phyloP scores from a whole-genome alignment of 805 yeast species.

The Yamadazyma endophytica region DNA sequence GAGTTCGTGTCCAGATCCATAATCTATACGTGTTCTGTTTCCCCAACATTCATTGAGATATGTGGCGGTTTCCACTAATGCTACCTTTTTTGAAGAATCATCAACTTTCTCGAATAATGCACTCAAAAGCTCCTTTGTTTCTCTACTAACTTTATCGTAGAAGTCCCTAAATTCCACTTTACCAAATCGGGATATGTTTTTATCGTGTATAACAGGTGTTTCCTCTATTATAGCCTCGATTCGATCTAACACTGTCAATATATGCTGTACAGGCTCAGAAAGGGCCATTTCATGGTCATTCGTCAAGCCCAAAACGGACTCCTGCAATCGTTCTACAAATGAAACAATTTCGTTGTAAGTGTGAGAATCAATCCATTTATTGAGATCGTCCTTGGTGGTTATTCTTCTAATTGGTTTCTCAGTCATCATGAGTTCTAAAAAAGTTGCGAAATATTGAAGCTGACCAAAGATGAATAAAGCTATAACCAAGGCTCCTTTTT shows the following conservation, averaged over 20 bases:
- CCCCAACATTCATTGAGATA: constrained; percentile 83
- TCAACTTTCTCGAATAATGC: constrained; percentile 15
- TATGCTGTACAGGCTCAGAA: constrained; percentile 24
- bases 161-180: constrained; percentile 84
- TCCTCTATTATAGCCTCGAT: constrained; percentile 42
- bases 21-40: constrained; percentile 79
- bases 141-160: constrained; percentile 55
- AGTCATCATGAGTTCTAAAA: background rate
- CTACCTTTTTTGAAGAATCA: constrained; percentile 6
- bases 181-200: constrained; percentile 75
- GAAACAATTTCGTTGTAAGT: constrained; percentile 47
- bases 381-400: constrained; percentile 55
- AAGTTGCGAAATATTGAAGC: constrained; percentile 9
- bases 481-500: constrained; percentile 1
- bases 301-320: constrained; percentile 61
- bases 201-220: constrained; percentile 68
- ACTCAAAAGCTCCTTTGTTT: constrained; percentile 9
- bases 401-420: constrained; percentile 33
- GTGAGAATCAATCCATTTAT: constrained; percentile 50
- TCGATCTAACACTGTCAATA: constrained; percentile 38
- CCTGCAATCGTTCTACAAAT: constrained; percentile 57
- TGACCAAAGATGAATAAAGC: constrained; percentile 12
- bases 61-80: constrained; percentile 43
- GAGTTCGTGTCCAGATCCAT: constrained; percentile 96
- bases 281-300: constrained; percentile 41